A percentile compares a stretch with the other conserved stretches of the same genome.
phyloP scores from a whole-genome alignment of 2,329 filamentous ascomycete genomes.

The Pleoardoris graminearum region DNA sequence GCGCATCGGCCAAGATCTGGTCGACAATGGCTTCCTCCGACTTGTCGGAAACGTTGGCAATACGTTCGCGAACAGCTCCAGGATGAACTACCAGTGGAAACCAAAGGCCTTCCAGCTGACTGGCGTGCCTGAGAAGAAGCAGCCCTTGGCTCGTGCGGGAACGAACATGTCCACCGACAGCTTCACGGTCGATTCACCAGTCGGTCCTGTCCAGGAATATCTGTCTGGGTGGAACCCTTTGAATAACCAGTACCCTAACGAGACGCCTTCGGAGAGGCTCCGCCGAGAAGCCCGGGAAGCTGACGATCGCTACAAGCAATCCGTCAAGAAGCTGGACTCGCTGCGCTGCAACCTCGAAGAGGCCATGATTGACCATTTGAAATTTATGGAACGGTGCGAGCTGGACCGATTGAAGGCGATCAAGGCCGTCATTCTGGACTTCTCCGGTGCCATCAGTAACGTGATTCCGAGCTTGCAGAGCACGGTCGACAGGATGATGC shows the following conservation, averaged over 20 bases:
- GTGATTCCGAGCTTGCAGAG: conserved; percentile 96
- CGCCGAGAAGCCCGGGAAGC: conserved; percentile 86
- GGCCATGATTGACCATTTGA: conserved; percentile 87
- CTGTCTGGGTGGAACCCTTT: conserved; percentile 91
- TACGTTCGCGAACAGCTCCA: conserved; percentile 95
- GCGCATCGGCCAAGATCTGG: conserved; percentile 90
- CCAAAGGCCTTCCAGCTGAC: conserved; percentile 86
- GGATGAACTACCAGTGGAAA: conserved; percentile 97
- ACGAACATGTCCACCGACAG: conserved; percentile 61
- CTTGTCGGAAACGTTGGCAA: conserved; percentile 93
- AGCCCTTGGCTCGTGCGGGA: conserved; percentile 70
- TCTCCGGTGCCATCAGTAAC: conserved; percentile 95
- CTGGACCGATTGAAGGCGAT: conserved; percentile 95
- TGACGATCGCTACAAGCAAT: conserved; percentile 90
- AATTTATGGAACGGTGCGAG: conserved; percentile 96
- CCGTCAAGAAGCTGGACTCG: conserved; percentile 83
- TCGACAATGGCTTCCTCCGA: conserved; percentile 81
- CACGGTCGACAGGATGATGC: conserved; percentile 97
- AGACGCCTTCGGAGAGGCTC: conserved; percentile 83
- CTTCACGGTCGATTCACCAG: conserved; percentile 73
- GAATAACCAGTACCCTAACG: conserved; percentile 87
- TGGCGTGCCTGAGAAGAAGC: conserved; percentile 87
- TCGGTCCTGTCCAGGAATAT: conserved; percentile 84
- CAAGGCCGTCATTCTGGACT: conserved; percentile 96
- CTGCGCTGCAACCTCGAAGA: conserved; percentile 95